Conservation (phyloP, 768 basidiomycete genomes). For the Auriscalpium vulgare region DNA sequence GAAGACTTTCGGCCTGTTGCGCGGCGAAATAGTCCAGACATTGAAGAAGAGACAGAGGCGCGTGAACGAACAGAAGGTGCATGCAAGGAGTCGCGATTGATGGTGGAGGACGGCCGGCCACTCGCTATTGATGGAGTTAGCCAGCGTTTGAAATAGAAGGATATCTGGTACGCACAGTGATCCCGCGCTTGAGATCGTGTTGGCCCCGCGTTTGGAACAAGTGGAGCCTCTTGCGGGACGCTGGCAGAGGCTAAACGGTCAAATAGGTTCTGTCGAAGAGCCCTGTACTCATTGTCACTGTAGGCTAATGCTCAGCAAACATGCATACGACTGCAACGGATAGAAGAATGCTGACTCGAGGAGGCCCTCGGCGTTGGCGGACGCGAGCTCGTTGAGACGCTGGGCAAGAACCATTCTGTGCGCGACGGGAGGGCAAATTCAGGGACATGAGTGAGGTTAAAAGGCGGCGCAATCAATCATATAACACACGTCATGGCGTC, state of each 20-base stretch:
- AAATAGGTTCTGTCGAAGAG: conserved; percentile 78
- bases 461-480: conserved; percentile 4
- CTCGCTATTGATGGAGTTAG: not conserved
- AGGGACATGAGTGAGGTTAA: conserved; percentile 6
- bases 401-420: conserved; percentile 68
- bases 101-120: not conserved
- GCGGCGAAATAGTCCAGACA: conserved; percentile 28
- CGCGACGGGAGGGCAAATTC: conserved; percentile 14
- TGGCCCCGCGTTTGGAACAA: conserved; percentile 36
- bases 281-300: conserved; percentile 82
- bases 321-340: not conserved
- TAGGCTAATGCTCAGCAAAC: not conserved
- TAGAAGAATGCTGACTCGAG: conserved; percentile 47
- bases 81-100: conserved; percentile 2
- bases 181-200: not conserved
- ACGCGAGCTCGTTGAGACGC: conserved; percentile 71
- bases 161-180: not conserved
- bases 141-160: not conserved
- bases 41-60: conserved; percentile 24
- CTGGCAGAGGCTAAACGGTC: conserved; percentile 60
- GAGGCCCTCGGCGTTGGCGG: conserved; percentile 74
- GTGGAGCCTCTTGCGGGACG: conserved; percentile 53
- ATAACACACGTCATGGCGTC: conserved; percentile 11
- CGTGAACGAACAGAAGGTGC: conserved; percentile 11
- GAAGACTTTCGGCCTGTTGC: conserved; percentile 23